Evolutionary conservation across 352 stramenopile genomes (phyloP).

Genomic region (Poterioochromonas sp.): DNA sequence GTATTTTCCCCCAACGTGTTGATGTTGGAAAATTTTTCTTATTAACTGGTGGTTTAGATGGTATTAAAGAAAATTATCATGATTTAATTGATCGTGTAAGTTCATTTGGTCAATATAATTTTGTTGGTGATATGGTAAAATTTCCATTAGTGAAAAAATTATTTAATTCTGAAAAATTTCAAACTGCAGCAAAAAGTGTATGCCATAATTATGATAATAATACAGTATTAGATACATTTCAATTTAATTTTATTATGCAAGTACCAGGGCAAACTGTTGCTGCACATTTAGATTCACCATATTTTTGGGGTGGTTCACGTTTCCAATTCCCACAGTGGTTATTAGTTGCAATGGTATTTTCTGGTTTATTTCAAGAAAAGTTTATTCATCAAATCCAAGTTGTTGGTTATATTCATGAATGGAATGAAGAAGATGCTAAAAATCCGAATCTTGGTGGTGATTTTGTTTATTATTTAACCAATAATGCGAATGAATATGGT

Average conservation of each 20-base stretch:
- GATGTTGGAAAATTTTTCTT: constrained; percentile 43
- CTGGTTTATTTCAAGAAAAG: constrained; percentile 41
- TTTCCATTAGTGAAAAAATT: constrained; percentile 37
- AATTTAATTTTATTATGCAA: constrained; percentile 48
- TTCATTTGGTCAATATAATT: constrained; percentile 44
- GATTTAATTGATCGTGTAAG: constrained; percentile 33
- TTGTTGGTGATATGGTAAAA: constrained; percentile 35
- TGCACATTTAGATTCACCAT: constrained; percentile 42
- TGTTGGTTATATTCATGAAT: constrained; percentile 45
- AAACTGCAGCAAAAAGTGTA: constrained; percentile 38
- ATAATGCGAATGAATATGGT: constrained; percentile 16
- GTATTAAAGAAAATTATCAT: constrained; percentile 40
- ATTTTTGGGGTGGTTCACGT: constrained; percentile 42
- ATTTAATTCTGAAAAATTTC: constrained; percentile 40
- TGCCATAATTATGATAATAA: constrained; percentile 41
- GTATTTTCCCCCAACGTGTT: constrained; percentile 44
- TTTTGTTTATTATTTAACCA: constrained; percentile 45
- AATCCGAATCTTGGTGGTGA: constrained; percentile 30
- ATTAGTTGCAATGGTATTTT: constrained; percentile 44
- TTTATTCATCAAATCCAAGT: constrained; percentile 47
- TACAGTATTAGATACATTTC: constrained; percentile 44
- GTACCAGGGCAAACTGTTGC: constrained; percentile 45
- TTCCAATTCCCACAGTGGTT: constrained; percentile 46
- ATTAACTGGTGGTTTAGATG: constrained; percentile 40
- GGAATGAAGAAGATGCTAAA: constrained; percentile 27